Evolutionary conservation across 495 filamentous ascomycete species (phyloP).

Genomic region (Penicillium alfredii): DNA sequence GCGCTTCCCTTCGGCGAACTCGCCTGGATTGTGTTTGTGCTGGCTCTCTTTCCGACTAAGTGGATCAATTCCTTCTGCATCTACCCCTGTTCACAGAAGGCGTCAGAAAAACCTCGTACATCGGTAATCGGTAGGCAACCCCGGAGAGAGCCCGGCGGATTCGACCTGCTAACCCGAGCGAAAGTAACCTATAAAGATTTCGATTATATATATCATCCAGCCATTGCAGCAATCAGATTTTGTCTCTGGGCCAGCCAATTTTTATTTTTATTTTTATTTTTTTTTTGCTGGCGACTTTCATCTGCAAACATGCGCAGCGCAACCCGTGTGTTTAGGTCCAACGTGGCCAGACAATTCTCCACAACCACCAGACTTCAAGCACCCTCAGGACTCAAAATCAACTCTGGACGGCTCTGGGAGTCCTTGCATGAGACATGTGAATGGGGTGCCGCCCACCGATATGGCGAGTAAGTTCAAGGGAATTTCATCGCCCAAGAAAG

Average conservation of each 20-base stretch:
- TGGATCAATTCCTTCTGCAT: neutral
- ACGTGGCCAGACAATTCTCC: conserved; percentile 10
- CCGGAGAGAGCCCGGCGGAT: too few species aligned
- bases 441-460: conserved; percentile 28
- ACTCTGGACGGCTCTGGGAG: conserved; percentile 27
- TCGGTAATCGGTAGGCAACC: neutral
- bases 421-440: conserved; percentile 31
- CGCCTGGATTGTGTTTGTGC: too few species aligned
- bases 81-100: conserved; percentile 12
- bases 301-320: conserved; percentile 7
- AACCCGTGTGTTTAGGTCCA: conserved; percentile 8
- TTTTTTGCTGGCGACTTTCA: neutral
- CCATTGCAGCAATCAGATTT: too few species aligned
- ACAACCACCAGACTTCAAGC: conserved; percentile 12
- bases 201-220: too few species aligned
- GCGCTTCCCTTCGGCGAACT: too few species aligned
- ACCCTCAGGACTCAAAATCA: conserved; percentile 27
- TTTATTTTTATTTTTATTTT: neutral
- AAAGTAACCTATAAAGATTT: too few species aligned
- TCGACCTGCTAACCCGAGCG: too few species aligned
- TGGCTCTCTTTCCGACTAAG: too few species aligned
- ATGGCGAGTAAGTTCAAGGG: conserved; percentile 25
- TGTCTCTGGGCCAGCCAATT: too few species aligned
- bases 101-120: conserved; percentile 3
- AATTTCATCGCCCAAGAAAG: too few species aligned